phyloP scores from a whole-genome alignment of 2,329 filamentous ascomycete species.

The Colletotrichum sublineola region DNA sequence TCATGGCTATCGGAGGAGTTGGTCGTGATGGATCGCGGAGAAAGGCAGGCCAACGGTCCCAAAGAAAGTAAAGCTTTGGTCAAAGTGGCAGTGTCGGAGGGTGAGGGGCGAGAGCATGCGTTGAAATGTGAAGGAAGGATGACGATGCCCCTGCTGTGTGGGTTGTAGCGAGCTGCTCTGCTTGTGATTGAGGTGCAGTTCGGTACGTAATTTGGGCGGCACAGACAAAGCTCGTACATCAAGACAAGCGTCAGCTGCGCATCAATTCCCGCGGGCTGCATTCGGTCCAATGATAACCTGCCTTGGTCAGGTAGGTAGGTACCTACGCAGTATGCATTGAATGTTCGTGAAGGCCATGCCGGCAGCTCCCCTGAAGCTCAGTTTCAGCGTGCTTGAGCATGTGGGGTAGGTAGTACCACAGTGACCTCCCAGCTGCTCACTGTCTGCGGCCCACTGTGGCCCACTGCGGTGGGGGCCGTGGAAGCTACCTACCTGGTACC shows the following conservation, averaged over 20 bases:
- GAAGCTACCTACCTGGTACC: constrained; percentile 10
- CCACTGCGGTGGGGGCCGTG: constrained; percentile 4
- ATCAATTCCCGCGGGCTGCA: constrained; percentile 8
- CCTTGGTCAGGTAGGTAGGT: too few relatives aligned
- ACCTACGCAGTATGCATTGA: background rate
- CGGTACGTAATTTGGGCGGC: constrained; percentile 9
- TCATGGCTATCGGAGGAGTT: constrained; percentile 20
- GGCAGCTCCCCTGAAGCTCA: constrained; percentile 21
- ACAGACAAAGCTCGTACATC: constrained; percentile 2
- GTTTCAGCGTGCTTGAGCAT: constrained; percentile 33
- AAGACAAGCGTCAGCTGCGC: constrained; percentile 4
- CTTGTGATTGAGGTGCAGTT: constrained; percentile 15
- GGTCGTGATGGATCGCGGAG: background rate
- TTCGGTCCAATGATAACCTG: constrained; percentile 12
- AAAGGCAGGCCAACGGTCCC: background rate
- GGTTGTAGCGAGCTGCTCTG: constrained; percentile 10
- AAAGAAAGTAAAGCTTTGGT: background rate
- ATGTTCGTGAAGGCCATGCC: constrained; percentile 22
- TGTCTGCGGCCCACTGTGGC: background rate
- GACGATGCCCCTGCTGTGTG: constrained; percentile 13
- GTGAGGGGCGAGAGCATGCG: background rate
- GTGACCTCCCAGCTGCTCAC: constrained; percentile 1
- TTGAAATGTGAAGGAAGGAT: constrained; percentile 11
- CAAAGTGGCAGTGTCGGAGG: background rate
- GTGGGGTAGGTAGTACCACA: constrained; percentile 19